A percentile compares a stretch with the other conserved stretches of the same genome.
Evolutionary conservation across 495 filamentous ascomycete genomes (phyloP).

Genomic region (Cercophora newfieldiana): DNA sequence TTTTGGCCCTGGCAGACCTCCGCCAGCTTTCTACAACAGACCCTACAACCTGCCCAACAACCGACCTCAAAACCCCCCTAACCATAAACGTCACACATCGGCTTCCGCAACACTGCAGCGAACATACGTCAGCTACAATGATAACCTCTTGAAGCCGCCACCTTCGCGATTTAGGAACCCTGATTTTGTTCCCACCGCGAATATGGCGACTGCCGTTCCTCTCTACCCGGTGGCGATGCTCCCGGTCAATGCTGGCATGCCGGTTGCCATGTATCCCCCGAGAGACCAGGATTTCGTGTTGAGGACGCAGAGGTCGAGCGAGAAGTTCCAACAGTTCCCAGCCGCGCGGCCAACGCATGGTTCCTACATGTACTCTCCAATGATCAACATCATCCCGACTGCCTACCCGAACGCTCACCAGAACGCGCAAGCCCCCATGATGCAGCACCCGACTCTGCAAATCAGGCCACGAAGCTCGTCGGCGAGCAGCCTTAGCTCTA

Average conservation of each 20-base stretch:
- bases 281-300: slow-evolving; percentile 30
- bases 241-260: slow-evolving; percentile 3
- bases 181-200: neutral
- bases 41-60: slow-evolving; percentile 3
- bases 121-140: neutral
- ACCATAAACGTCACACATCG: neutral
- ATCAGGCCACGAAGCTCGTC: slow-evolving; percentile 26
- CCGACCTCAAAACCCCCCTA: neutral
- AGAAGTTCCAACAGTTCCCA: slow-evolving; percentile 22
- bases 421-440: neutral
- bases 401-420: slow-evolving; percentile 11
- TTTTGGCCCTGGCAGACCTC: neutral
- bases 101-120: neutral
- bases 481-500: slow-evolving; percentile 29
- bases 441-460: slow-evolving; percentile 20
- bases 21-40: slow-evolving; percentile 13
- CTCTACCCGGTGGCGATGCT: neutral
- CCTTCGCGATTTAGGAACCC: slow-evolving; percentile 2
- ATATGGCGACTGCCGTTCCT: neutral
- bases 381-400: slow-evolving; percentile 19
- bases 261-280: slow-evolving; percentile 28
- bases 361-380: slow-evolving; percentile 6
- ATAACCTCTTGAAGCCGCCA: slow-evolving; percentile 7
- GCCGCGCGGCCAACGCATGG: neutral
- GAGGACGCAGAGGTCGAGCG: slow-evolving; percentile 28